Conservation (phyloP, 257 asterid genomes). For the Plantago elongata region DNA sequence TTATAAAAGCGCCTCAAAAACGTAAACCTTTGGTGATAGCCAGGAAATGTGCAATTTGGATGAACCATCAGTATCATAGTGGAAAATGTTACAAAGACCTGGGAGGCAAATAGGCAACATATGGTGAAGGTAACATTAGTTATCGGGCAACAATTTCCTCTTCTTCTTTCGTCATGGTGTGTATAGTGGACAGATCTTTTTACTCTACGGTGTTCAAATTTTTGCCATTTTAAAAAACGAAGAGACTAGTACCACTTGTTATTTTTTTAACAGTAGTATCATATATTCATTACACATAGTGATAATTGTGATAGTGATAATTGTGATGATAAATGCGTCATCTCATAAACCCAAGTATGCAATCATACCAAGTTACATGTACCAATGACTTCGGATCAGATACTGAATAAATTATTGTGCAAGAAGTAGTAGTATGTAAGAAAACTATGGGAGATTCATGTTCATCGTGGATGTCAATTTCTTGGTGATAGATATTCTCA, state of each 20-base stretch:
- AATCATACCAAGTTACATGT: neutral
- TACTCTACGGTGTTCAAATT: too few relatives aligned
- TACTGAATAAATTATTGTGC: neutral
- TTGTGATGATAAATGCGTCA: too few relatives aligned
- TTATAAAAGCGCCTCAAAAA: too few relatives aligned
- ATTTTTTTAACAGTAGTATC: too few relatives aligned
- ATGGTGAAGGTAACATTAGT: neutral
- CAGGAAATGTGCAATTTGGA: neutral
- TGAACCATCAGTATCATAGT: neutral
- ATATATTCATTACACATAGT: too few relatives aligned
- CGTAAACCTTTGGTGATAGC: too few relatives aligned
- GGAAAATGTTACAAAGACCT: too few relatives aligned
- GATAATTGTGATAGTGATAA: too few relatives aligned
- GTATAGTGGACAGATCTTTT: too few relatives aligned
- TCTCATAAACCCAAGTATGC: neutral
- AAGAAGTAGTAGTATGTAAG: neutral
- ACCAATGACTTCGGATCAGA: neutral
- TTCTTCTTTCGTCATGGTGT: too few relatives aligned
- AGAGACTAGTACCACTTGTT: too few relatives aligned
- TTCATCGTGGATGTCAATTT: constrained; percentile 8
- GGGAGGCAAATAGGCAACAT: neutral
- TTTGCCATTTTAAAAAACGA: neutral
- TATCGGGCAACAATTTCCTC: too few relatives aligned
- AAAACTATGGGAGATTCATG: neutral
- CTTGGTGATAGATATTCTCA: neutral